A percentile compares a stretch with the other conserved stretches of the same genome.
Evolutionary conservation across 2,329 filamentous ascomycete genomes (phyloP).

Genomic region (Aureobasidium lini): DNA sequence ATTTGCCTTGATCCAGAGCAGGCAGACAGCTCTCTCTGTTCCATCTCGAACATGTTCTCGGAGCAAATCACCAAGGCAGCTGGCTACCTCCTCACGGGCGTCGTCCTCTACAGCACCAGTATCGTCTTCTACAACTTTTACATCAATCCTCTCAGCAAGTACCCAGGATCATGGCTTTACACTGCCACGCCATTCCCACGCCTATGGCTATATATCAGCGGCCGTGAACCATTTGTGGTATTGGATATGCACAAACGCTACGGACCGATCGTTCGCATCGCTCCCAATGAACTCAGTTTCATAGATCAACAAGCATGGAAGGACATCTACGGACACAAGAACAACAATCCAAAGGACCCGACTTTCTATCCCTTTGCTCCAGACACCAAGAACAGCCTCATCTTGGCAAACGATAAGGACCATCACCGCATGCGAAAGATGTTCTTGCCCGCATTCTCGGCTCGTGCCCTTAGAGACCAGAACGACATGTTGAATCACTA

Average conservation of each 20-base stretch:
- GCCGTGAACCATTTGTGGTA: not conserved
- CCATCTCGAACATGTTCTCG: too few species aligned
- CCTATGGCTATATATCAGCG: not conserved
- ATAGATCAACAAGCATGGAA: constrained; percentile 32
- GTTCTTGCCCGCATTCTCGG: constrained; percentile 34
- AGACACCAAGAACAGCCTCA: constrained; percentile 26
- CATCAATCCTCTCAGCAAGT: not conserved
- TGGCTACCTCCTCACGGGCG: too few species aligned
- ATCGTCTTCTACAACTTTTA: not conserved
- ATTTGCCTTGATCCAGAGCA: too few species aligned
- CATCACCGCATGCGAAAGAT: constrained; percentile 30
- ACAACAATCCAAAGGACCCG: constrained; percentile 27
- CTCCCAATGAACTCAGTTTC: constrained; percentile 42
- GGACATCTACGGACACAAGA: constrained; percentile 27
- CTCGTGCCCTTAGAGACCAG: constrained; percentile 35
- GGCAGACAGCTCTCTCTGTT: too few species aligned
- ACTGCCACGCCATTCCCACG: not conserved
- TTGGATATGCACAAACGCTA: constrained; percentile 29
- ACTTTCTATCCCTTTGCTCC: constrained; percentile 38
- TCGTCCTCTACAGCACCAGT: not conserved
- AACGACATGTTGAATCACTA: constrained; percentile 32
- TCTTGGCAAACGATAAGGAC: constrained; percentile 23
- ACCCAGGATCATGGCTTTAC: not conserved
- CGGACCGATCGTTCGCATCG: constrained; percentile 41
- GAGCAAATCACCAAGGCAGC: too few species aligned